Evolutionary conservation across 495 filamentous ascomycete species (phyloP).

Genomic region (Amorphotheca resinae): DNA sequence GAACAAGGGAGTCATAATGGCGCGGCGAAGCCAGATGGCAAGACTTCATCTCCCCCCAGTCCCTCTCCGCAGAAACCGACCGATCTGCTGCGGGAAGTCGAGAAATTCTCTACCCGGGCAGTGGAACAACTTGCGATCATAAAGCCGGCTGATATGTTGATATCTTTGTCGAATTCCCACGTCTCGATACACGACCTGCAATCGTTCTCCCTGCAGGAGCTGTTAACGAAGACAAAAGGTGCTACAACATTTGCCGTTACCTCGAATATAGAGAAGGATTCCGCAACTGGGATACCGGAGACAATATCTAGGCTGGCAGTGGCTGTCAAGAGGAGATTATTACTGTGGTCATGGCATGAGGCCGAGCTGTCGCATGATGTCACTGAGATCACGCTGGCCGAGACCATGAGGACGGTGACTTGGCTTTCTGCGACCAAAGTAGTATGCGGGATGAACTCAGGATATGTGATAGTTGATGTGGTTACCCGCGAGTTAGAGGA

Average conservation of each 20-base stretch:
- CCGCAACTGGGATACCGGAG: constrained; percentile 69
- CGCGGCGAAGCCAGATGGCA: constrained; percentile 21
- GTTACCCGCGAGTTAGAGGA: constrained; percentile 55
- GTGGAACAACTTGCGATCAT: constrained; percentile 90
- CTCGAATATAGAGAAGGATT: constrained; percentile 86
- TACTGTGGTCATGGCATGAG: constrained; percentile 93
- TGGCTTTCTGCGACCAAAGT: constrained; percentile 82
- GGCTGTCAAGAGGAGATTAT: constrained; percentile 75
- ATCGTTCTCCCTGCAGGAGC: constrained; percentile 67
- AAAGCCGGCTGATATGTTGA: constrained; percentile 81
- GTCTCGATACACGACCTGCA: constrained; percentile 83
- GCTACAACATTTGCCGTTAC: constrained; percentile 87
- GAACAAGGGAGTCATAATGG: constrained; percentile 11
- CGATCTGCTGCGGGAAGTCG: constrained; percentile 76
- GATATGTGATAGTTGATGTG: constrained; percentile 84
- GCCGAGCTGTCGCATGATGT: constrained; percentile 69
- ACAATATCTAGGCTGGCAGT: constrained; percentile 87
- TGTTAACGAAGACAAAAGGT: constrained; percentile 68
- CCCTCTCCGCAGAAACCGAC: constrained; percentile 43
- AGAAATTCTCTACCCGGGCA: constrained; percentile 81
- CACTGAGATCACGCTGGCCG: constrained; percentile 64
- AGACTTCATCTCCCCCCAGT: constrained; percentile 19
- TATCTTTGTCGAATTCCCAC: constrained; percentile 79
- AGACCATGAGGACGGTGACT: constrained; percentile 68
- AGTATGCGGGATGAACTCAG: constrained; percentile 75